phyloP scores from a whole-genome alignment of 257 asterid genomes.

The Verbascum thapsus region DNA sequence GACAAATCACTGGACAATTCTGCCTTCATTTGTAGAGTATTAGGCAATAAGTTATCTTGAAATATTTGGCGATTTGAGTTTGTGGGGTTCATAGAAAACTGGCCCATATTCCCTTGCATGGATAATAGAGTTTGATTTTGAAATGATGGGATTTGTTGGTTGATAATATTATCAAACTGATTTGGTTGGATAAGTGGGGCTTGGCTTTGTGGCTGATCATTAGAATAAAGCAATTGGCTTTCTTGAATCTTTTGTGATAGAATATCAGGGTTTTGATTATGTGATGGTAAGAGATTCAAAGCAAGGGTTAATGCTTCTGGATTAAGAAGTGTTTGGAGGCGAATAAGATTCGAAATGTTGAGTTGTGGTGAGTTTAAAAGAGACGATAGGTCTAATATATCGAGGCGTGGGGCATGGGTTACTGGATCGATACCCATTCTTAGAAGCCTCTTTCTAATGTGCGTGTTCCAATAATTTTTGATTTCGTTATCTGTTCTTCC shows the following conservation, averaged over 20 bases:
- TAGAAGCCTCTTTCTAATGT: slow-evolving; percentile 29
- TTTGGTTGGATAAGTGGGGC: slow-evolving; percentile 21
- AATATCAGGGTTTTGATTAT: slow-evolving; percentile 15
- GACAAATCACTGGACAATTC: no score
- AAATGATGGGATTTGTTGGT: slow-evolving; percentile 20
- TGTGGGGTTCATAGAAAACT: not conserved
- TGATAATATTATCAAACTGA: slow-evolving; percentile 1
- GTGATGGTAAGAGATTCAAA: slow-evolving; percentile 10
- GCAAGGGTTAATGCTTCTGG: slow-evolving; percentile 25
- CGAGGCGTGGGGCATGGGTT: slow-evolving; percentile 26
- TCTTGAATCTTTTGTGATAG: slow-evolving; percentile 24
- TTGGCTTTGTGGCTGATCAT: not conserved
- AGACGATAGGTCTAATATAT: slow-evolving; percentile 25
- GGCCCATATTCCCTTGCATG: slow-evolving; percentile 6
- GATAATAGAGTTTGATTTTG: slow-evolving; percentile 2
- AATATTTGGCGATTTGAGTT: slow-evolving; percentile 3
- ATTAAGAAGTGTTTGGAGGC: slow-evolving; percentile 25
- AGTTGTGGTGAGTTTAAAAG: slow-evolving; percentile 16
- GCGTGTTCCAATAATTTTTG: slow-evolving; percentile 35
- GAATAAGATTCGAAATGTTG: slow-evolving; percentile 21
- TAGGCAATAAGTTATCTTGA: not conserved
- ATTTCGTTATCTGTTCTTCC: slow-evolving; percentile 35
- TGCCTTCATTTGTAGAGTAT: not conserved
- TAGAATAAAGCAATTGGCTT: slow-evolving; percentile 16
- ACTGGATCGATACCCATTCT: slow-evolving; percentile 27